phyloP scores from a whole-genome alignment of 2,329 filamentous ascomycete species.

The Diatrype stigma region DNA sequence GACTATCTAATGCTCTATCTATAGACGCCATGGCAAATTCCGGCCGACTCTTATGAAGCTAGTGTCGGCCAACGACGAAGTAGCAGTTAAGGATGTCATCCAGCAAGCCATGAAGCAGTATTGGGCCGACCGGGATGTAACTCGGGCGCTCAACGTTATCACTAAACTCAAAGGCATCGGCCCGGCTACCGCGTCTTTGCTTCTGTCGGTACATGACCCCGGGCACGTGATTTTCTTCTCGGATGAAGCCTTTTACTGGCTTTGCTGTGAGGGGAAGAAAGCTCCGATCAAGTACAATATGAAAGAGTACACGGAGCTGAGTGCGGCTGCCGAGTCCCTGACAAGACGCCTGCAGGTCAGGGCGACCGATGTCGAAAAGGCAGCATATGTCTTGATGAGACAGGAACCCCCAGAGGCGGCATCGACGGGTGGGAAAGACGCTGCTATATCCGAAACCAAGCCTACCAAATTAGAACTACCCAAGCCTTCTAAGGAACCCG shows the following conservation, averaged over 20 bases:
- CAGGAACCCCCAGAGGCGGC: constrained; percentile 13
- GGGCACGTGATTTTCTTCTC: constrained; percentile 67
- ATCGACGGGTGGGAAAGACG: constrained; percentile 1
- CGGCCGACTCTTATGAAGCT: constrained; percentile 58
- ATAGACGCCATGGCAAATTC: constrained; percentile 58
- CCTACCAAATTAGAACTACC: constrained; percentile 2
- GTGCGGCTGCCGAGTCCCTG: constrained; percentile 38
- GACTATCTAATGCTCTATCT: constrained; percentile 7
- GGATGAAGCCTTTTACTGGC: constrained; percentile 74
- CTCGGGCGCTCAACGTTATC: constrained; percentile 49
- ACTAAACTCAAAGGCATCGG: constrained; percentile 68
- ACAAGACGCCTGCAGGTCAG: constrained; percentile 46
- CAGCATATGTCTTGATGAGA: constrained; percentile 65
- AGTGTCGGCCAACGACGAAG: constrained; percentile 56
- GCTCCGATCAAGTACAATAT: constrained; percentile 62
- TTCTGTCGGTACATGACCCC: constrained; percentile 63
- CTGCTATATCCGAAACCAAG: constrained; percentile 8
- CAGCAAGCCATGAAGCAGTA: constrained; percentile 47
- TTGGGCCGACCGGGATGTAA: constrained; percentile 28
- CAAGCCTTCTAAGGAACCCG: constrained; percentile 4
- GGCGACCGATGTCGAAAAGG: constrained; percentile 64
- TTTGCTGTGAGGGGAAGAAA: constrained; percentile 50
- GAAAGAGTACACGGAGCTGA: constrained; percentile 63
- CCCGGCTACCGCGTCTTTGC: constrained; percentile 72
- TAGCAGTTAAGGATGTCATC: constrained; percentile 44